These are phyloP conservation scores for Pseudogymnoascus sp. DNA, from an alignment of 2,329 filamentous ascomycete species.

Conservation along the genomic window DNA sequence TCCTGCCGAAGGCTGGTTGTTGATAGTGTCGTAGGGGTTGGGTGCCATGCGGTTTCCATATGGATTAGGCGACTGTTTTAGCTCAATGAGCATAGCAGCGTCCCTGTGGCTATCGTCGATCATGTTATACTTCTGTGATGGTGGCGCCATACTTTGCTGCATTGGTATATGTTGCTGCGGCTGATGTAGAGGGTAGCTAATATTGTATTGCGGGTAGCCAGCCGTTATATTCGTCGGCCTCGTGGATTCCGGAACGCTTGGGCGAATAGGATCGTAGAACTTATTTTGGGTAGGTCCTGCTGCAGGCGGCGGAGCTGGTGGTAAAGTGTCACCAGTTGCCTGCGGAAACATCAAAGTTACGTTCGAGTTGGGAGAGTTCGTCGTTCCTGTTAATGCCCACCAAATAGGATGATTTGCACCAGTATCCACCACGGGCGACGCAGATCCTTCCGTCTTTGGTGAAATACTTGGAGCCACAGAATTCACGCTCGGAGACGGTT, in stretches of 20 bases:
- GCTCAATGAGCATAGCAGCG: slow-evolving; percentile 39
- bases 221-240: slow-evolving; percentile 40
- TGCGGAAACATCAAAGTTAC: slow-evolving; percentile 63
- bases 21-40: background rate
- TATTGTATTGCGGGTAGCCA: slow-evolving; percentile 16
- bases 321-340: slow-evolving; percentile 10
- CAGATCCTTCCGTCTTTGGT: slow-evolving; percentile 38
- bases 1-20: background rate
- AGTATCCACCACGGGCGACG: slow-evolving; percentile 36
- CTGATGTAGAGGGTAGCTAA: slow-evolving; percentile 37
- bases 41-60: background rate
- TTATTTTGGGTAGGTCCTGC: slow-evolving; percentile 44
- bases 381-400: slow-evolving; percentile 81
- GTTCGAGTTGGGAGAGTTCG: slow-evolving; percentile 77
- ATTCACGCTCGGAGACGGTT: slow-evolving; percentile 18
- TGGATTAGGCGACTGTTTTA: slow-evolving; percentile 38
- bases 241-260: slow-evolving; percentile 41
- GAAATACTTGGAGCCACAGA: slow-evolving; percentile 31
- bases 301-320: slow-evolving; percentile 30
- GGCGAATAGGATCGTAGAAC: slow-evolving; percentile 52
- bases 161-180: slow-evolving; percentile 19
- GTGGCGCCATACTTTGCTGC: slow-evolving; percentile 18
- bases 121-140: slow-evolving; percentile 28
- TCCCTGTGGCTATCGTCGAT: slow-evolving; percentile 30
- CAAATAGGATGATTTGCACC: slow-evolving; percentile 53